Conservation (phyloP, 129 eudicot genomes). For the Mikania micrantha region DNA sequence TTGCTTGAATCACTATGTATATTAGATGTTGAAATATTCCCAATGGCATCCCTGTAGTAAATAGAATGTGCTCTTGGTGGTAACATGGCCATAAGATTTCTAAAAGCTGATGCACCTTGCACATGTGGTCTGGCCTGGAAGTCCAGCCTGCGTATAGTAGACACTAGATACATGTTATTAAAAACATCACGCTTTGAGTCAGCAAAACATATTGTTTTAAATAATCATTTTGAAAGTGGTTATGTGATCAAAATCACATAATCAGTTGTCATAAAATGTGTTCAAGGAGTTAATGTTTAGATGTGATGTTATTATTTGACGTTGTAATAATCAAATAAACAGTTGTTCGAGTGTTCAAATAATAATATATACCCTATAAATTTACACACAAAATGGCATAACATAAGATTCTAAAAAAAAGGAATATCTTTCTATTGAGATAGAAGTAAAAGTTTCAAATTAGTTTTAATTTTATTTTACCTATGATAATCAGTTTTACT, state of each 20-base stretch:
- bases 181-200: conserved; percentile 4
- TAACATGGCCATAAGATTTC: conserved; percentile 66
- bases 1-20: conserved; percentile 53
- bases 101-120: conserved; percentile 78
- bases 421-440: background rate
- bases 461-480: background rate
- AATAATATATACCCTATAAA: background rate
- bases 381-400: background rate
- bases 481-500: background rate
- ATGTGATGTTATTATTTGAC: background rate
- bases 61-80: conserved; percentile 92
- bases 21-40: conserved; percentile 96
- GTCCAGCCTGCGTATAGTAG: conserved; percentile 58
- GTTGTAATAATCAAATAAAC: background rate
- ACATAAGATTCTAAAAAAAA: background rate
- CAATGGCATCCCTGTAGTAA: conserved; percentile 91
- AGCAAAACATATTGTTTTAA: background rate
- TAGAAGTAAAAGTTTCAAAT: background rate
- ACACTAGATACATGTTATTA: conserved; percentile 8
- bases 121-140: conserved; percentile 59
- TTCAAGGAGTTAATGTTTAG: background rate
- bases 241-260: background rate
- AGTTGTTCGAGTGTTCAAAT: background rate
- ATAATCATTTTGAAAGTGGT: background rate
- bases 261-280: background rate